Base-by-base conservation (phyloP, 148 eudicot species). In the Linanthus parryae region DNA sequence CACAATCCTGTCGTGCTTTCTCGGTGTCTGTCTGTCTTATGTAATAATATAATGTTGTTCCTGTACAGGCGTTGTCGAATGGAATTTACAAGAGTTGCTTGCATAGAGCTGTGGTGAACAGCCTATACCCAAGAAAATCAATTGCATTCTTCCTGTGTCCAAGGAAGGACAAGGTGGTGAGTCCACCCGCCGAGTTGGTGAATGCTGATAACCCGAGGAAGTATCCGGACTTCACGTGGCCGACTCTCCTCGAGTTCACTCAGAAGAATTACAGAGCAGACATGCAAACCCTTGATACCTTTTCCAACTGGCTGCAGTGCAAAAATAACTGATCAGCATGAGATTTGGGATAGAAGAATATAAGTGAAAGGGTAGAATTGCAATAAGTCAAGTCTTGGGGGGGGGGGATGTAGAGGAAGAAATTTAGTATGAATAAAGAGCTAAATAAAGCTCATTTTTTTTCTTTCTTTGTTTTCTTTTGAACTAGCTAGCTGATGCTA, bases 31-130 rank as follows among this genome's bases (percentile, higher is more conserved):
- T 12, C 51, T 14, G 28, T 10, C 25, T 15, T 14, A n/a, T 4
- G 16, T n/a, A n/a, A n/a, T n/a, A n/a, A n/a, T n/a, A n/a, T n/a
- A n/a, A n/a, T n/a, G n/a, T n/a, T n/a, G n/a, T n/a, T n/a, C n/a
- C n/a, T n/a, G 20, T 48, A 2, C n/a, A n/a, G n/a, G 83, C 87
- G 44, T 51, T 76, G 31, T 51, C 74, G 3, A 81, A 81, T 41
- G 87, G 87, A n/a, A 50, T n/a, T 20, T 81, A 81, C 68, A 81
- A 76, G 65, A 76, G 87, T 28, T 77, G 82, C 51, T 52, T 81
- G 30, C 87, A 77, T 38, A 73, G 82, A 30, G 87, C 80, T 25
- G 73, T 74, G 51, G 83, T 77, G 64, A 77, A 77, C 45, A 67
- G 58, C 27, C 17, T 25, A 1, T 55, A 31, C 13, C 66, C 31